Evolutionary conservation across 768 basidiomycete species (phyloP).

Genomic region (Hortiboletus campestris): DNA sequence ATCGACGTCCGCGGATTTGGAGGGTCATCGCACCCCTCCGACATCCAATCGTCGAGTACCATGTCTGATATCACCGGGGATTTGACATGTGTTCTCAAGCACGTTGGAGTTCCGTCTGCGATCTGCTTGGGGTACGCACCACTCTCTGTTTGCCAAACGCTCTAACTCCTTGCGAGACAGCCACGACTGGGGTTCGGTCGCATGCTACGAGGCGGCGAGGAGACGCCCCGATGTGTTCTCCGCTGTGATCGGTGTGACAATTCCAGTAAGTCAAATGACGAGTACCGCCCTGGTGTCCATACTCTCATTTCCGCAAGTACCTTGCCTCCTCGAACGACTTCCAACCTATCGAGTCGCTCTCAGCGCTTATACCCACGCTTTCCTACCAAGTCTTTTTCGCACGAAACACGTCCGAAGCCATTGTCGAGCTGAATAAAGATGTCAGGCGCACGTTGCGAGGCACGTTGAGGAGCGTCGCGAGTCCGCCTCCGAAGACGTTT

Average conservation of each 20-base stretch:
- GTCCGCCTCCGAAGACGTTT: slow-evolving; percentile 56
- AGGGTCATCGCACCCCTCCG: slow-evolving; percentile 61
- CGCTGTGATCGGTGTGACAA: slow-evolving; percentile 54
- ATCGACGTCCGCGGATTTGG: slow-evolving; percentile 73
- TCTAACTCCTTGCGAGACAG: slow-evolving; percentile 31
- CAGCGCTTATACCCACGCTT: slow-evolving; percentile 46
- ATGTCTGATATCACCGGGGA: slow-evolving; percentile 63
- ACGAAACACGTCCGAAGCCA: slow-evolving; percentile 43
- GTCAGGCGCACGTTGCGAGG: slow-evolving; percentile 56
- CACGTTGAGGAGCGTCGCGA: slow-evolving; percentile 49
- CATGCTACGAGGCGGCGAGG: slow-evolving; percentile 69
- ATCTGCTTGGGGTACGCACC: slow-evolving; percentile 60
- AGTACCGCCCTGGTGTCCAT: background rate
- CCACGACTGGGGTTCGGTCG: slow-evolving; percentile 73
- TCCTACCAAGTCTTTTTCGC: slow-evolving; percentile 68
- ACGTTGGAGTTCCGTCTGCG: slow-evolving; percentile 47
- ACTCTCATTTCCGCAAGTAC: slow-evolving; percentile 43
- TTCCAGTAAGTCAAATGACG: slow-evolving; percentile 48
- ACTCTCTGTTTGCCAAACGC: background rate
- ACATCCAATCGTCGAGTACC: slow-evolving; percentile 55
- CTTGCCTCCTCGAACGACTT: slow-evolving; percentile 52
- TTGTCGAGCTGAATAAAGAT: slow-evolving; percentile 53
- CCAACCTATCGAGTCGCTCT: slow-evolving; percentile 42
- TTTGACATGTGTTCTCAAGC: slow-evolving; percentile 57
- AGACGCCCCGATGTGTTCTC: slow-evolving; percentile 62